A percentile compares a stretch with the other conserved stretches of the same genome.
phyloP scores from a whole-genome alignment of 2,329 filamentous ascomycete genomes.

The Exserohilum rostratum region DNA sequence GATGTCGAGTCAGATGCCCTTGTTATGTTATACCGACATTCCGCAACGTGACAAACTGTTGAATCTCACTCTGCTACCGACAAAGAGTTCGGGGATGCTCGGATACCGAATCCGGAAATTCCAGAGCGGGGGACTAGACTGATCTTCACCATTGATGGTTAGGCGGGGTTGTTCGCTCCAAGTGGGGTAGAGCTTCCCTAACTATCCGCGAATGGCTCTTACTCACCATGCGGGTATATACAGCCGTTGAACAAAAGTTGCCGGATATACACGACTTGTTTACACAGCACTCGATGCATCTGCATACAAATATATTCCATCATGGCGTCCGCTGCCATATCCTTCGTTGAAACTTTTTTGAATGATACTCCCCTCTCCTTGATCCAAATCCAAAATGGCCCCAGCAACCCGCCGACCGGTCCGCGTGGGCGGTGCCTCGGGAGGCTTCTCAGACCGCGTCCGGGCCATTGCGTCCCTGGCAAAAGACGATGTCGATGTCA shows the following conservation, averaged over 20 bases:
- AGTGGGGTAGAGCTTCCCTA: constrained; percentile 24
- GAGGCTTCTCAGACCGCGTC: constrained; percentile 54
- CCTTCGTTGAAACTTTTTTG: too few relatives aligned
- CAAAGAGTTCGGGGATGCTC: not conserved
- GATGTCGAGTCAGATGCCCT: too few relatives aligned
- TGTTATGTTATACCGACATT: too few relatives aligned
- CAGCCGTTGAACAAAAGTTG: constrained; percentile 19
- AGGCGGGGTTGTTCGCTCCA: too few relatives aligned
- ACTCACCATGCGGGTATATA: constrained; percentile 20
- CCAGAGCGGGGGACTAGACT: not conserved
- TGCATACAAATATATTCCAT: too few relatives aligned
- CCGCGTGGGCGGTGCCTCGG: constrained; percentile 52
- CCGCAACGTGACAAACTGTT: too few relatives aligned
- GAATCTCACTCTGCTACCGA: not conserved
- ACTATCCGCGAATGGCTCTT: constrained; percentile 3
- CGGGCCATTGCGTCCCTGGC: constrained; percentile 52
- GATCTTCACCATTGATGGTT: not conserved
- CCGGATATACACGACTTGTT: too few relatives aligned
- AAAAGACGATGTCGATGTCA: constrained; percentile 41
- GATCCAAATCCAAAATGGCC: constrained; percentile 21
- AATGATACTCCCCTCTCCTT: not conserved
- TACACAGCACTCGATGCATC: too few relatives aligned
- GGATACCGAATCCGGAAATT: not conserved
- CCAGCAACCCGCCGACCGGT: constrained; percentile 40
- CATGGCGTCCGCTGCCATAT: too few relatives aligned